Evolutionary conservation across 352 stramenopile genomes (phyloP).

Genomic region (Pythium coloratum): DNA sequence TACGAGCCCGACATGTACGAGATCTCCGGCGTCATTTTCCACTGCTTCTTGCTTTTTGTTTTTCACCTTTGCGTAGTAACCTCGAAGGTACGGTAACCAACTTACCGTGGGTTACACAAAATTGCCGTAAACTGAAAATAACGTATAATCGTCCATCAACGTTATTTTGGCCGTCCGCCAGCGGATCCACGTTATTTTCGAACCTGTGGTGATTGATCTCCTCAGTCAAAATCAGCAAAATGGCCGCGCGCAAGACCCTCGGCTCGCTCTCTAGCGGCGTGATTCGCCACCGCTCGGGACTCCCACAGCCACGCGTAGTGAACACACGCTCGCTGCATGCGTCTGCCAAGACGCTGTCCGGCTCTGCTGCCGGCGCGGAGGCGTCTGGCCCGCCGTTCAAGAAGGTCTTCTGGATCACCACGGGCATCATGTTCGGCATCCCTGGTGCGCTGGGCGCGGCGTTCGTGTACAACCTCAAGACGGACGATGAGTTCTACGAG

Average conservation of each 20-base stretch:
- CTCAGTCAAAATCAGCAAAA: constrained; percentile 1
- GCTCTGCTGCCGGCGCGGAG: background rate
- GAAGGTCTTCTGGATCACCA: constrained; percentile 76
- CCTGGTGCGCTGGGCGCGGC: constrained; percentile 52
- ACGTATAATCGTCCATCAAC: background rate
- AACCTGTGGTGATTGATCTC: constrained; percentile 19
- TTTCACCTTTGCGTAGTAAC: background rate
- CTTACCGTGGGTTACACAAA: no score
- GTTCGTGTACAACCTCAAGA: constrained; percentile 86
- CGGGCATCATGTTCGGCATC: constrained; percentile 78
- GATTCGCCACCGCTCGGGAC: constrained; percentile 13
- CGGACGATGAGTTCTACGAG: constrained; percentile 81
- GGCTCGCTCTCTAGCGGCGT: constrained; percentile 8
- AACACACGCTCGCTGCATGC: background rate
- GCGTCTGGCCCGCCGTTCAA: constrained; percentile 50
- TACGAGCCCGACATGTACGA: constrained; percentile 77
- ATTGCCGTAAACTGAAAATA: background rate
- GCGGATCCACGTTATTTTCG: background rate
- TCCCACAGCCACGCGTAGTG: background rate
- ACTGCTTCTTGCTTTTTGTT: background rate
- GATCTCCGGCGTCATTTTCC: constrained; percentile 36
- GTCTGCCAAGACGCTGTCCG: background rate
- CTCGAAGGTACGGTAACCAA: background rate
- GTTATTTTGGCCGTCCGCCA: constrained; percentile 1
- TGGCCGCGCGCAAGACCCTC: constrained; percentile 11